phyloP scores from a whole-genome alignment of 805 yeast genomes.

The Yarrowia osloensis region DNA sequence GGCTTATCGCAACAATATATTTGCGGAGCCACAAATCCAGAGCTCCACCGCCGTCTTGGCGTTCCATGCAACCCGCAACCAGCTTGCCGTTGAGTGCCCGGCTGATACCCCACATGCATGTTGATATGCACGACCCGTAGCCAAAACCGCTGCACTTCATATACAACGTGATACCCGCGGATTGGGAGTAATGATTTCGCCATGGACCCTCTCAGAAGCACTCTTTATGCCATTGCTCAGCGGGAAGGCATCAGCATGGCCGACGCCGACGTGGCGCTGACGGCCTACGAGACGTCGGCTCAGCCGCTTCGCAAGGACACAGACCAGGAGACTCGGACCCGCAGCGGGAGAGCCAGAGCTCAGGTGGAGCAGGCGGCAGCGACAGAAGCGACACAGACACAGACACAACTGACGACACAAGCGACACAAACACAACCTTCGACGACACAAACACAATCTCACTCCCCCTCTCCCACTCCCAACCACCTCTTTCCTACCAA shows the following conservation, averaged over 20 bases:
- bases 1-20: no score
- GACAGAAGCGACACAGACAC: not conserved
- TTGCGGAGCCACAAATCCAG: no score
- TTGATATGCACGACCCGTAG: not conserved
- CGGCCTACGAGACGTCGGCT: not conserved
- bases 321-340: not conserved
- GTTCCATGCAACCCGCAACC: not conserved
- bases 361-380: no score
- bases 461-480: not conserved
- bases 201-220: constrained; percentile 9
- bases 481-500: constrained; percentile 2
- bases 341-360: not conserved
- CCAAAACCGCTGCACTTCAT: not conserved
- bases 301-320: not conserved
- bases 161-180: not conserved
- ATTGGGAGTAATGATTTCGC: not conserved
- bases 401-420: not conserved
- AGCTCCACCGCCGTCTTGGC: no score
- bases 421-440: not conserved
- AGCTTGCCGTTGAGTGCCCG: not conserved
- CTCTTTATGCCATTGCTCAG: constrained; percentile 18
- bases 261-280: constrained; percentile 8
- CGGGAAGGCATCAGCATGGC: constrained; percentile 1
- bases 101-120: constrained; percentile 12
- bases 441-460: not conserved